Base-by-base conservation (phyloP, 352 stramenopile genomes). In the Pythium aristosporum region DNA sequence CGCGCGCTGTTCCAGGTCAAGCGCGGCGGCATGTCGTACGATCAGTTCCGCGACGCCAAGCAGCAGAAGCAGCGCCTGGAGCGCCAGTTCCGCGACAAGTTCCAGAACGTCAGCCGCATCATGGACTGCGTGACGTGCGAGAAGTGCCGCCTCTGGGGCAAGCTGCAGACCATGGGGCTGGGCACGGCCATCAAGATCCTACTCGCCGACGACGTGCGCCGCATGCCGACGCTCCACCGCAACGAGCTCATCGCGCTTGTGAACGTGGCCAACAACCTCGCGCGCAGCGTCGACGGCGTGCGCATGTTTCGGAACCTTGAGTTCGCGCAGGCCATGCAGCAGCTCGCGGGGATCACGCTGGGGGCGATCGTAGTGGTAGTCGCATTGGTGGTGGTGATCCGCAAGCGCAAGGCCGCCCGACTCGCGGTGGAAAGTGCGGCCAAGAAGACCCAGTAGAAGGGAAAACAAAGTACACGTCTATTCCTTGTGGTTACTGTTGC, bases 41-140 rank as follows among this genome's bases (percentile, higher is more conserved):
- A 88, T 64, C 67, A 88, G 65, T 77, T 88, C 44, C 37, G 73
- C 15, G 77, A 85, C 44, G 74, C 85, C 4, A 77, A 88, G 55
- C 70, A 79, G 58, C 71, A 89, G 52, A 89, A 91, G 69, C 67
- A 77, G 36, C 60, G 75, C 48, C 68, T 92, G 0, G 83, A 89
- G 69, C 58, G 74, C 25, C 83, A 94, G 60, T 94, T 96, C 65
- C 81, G 75, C 28, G 74, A 77, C 49, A 98, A 98, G 59, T 99
- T 99, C 77, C 92, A 98, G 63, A 99, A 99, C 76, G 94, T 99
- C 58, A 97, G 80, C 21, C 89, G 86, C 54, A 99, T 99, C 72
- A 96, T 99, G 78, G 96, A 99, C 79, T 99, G 97, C 74, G 97
- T 99, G 36, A 97, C 96, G 52, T 99, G 97, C 75, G 96, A 99